Evolutionary conservation across 2,329 filamentous ascomycete genomes (phyloP), one percentile per base, ranked within the genome.

Genomic region (Colletotrichum lindemuthianum): DNA sequence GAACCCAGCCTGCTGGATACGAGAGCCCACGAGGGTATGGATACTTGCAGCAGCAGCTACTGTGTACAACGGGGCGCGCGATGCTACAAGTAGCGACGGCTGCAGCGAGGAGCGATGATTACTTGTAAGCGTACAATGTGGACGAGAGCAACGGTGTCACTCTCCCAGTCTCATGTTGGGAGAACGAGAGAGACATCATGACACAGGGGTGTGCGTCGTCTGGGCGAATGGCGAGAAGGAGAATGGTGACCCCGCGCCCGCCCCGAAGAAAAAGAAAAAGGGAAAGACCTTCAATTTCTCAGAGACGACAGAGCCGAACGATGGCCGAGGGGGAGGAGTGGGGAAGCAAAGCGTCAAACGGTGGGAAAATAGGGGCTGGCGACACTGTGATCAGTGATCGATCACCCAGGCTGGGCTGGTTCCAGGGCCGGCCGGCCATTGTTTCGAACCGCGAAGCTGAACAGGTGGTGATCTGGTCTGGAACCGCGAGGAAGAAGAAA

Each of bases 1-100:
- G 56, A 61, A 39, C 40, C 58, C 47, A 15, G 32, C 58, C 47
- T 47, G 52, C 59, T 44, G 63, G 58, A 65, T 63, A 65, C 58
- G 63, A 65, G 47, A 40, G 55, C 49, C 50, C 43, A 10, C 44
- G 44, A 47, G 44, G 24, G 24, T 24, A 24, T 4, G 24, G 24
- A 24, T 24, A 24, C 24, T 24, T 24, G 24, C 24, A 4, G 24
- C 24, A 24, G 24, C 24, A 24, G 24, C 24, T 24, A 24, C 24
- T 24, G 24, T 24, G 24, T 24, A 24, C 24, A 24, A 24, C 24
- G 24, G 24, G 24, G 24, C 24, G 24, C 24, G 24, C 24, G 24
- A 24, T 24, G 24, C 24, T 24, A n/a, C n/a, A n/a, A n/a, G n/a
- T n/a, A 24, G 24, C 24, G 24, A 24, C 24, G 24, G 24, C 24